A percentile compares a stretch with the other conserved stretches of the same genome.
Evolutionary conservation across 75 land plant species (phyloP).

Genomic region (Isoetes taiwanensis): DNA sequence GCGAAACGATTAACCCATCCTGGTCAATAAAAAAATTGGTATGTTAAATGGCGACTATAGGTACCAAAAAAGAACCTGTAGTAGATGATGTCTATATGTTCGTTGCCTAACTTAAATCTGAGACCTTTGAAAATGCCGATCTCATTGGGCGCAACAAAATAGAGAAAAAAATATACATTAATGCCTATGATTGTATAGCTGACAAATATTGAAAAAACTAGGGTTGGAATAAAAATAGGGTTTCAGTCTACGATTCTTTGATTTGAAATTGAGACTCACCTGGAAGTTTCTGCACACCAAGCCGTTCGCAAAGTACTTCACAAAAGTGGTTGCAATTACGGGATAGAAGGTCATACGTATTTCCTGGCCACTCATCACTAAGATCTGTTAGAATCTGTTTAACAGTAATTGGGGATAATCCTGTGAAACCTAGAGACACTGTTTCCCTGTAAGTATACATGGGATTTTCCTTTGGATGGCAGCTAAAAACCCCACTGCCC

Average conservation of each 20-base stretch:
- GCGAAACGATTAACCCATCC: constrained; percentile 95
- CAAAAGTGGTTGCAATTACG: constrained; percentile 95
- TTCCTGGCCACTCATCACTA: constrained; percentile 68
- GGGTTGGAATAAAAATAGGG: too few species aligned
- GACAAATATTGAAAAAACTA: too few species aligned
- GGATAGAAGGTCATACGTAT: constrained; percentile 55
- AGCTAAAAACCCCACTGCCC: constrained; percentile 82
- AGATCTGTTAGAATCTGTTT: constrained; percentile 49
- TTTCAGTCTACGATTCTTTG: too few species aligned
- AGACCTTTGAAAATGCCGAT: too few species aligned
- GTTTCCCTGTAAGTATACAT: constrained; percentile 87
- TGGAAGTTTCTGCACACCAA: constrained; percentile 68
- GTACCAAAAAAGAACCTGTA: too few species aligned
- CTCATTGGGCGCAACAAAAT: too few species aligned
- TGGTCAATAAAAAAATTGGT: too few species aligned
- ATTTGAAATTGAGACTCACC: constrained; percentile 33
- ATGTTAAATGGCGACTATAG: too few species aligned
- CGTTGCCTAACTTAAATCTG: too few species aligned
- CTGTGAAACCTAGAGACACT: constrained; percentile 54
- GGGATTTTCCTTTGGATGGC: constrained; percentile 65
- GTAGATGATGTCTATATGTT: too few species aligned
- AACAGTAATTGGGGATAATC: constrained; percentile 36
- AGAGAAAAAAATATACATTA: too few species aligned
- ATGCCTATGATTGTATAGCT: too few species aligned
- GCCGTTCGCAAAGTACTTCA: constrained; percentile 60